A percentile compares a stretch with the other conserved stretches of the same genome.
Evolutionary conservation across 169 alveolate species (phyloP).

Genomic region (Plasmodium gaboni): DNA sequence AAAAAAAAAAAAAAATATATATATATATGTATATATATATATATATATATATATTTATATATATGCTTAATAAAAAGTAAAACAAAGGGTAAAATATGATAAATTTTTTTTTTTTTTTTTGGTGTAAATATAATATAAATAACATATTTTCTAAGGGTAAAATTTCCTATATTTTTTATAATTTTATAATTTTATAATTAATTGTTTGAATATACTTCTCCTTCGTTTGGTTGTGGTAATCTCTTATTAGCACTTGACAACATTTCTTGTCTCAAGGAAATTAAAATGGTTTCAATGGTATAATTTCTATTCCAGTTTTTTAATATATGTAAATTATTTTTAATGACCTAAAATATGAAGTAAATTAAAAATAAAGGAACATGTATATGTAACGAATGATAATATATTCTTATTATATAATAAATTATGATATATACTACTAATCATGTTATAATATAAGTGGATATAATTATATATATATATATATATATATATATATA

Average conservation of each 20-base stretch:
- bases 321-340: conserved; percentile 86
- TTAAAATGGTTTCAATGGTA: conserved; percentile 93
- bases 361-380: not conserved
- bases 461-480: no score
- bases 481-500: no score
- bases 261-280: conserved; percentile 94
- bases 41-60: not conserved
- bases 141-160: not conserved
- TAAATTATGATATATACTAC: no score
- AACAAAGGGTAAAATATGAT: conserved; percentile 1
- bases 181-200: not conserved
- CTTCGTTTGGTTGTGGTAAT: conserved; percentile 98
- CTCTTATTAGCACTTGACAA: conserved; percentile 91
- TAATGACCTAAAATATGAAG: conserved; percentile 79
- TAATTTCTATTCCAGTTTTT: conserved; percentile 93
- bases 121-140: not conserved
- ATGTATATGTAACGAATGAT: not conserved
- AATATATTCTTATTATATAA: conserved; percentile 70
- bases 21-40: not conserved
- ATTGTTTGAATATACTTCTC: conserved; percentile 86
- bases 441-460: no score
- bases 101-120: conserved; percentile 3
- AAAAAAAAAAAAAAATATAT: conserved; percentile 2
- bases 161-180: not conserved
- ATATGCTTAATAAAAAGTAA: not conserved